These are phyloP conservation scores for Niebla homalea DNA, from an alignment of 495 filamentous ascomycete genomes.

Conservation along the genomic window DNA sequence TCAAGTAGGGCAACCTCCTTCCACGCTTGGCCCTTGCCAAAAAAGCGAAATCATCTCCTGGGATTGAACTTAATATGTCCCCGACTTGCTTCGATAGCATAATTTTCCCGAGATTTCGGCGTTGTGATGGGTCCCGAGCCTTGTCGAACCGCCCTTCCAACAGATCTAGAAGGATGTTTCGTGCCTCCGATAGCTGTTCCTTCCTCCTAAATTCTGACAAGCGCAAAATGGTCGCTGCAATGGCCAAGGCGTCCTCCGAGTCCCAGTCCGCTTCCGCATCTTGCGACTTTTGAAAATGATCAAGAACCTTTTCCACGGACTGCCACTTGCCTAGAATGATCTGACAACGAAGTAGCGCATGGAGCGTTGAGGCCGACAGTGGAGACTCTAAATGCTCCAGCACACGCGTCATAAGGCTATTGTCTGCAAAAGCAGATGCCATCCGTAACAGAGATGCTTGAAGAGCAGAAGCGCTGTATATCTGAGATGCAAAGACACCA, in stretches of 20 bases:
- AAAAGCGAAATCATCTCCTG: slow-evolving; percentile 1
- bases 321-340: slow-evolving; percentile 36
- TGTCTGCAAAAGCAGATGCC: slow-evolving; percentile 38
- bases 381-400: slow-evolving; percentile 26
- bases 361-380: slow-evolving; percentile 32
- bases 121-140: slow-evolving; percentile 15
- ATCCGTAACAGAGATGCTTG: slow-evolving; percentile 46
- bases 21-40: slow-evolving; percentile 12
- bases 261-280: slow-evolving; percentile 34
- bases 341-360: slow-evolving; percentile 36
- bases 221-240: slow-evolving; percentile 31
- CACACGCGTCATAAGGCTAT: slow-evolving; percentile 31
- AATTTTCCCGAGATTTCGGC: slow-evolving; percentile 8
- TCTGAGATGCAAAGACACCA: slow-evolving; percentile 32
- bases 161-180: slow-evolving; percentile 4
- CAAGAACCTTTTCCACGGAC: slow-evolving; percentile 29
- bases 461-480: slow-evolving; percentile 36
- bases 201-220: slow-evolving; percentile 14
- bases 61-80: slow-evolving; percentile 9
- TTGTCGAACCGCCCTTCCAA: slow-evolving; percentile 19
- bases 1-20: slow-evolving; percentile 8
- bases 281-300: slow-evolving; percentile 28
- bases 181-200: slow-evolving; percentile 13
- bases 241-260: slow-evolving; percentile 30
- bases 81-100: slow-evolving; percentile 21